phyloP scores from a whole-genome alignment of 768 basidiomycete genomes.

The Boletus rufocinnamomeus region DNA sequence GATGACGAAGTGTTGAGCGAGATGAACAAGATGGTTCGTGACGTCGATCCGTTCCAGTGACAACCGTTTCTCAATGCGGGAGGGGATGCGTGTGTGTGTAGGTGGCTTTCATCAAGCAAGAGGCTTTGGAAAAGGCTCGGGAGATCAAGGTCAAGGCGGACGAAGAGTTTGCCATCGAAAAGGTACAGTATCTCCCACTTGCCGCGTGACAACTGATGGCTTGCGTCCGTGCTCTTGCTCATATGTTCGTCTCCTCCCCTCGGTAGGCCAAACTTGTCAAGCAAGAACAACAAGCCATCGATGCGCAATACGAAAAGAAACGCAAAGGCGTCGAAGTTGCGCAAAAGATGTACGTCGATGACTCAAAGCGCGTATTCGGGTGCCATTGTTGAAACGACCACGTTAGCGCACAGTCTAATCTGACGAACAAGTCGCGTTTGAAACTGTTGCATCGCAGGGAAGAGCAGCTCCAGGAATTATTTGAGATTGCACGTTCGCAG shows the following conservation, averaged over 20 bases:
- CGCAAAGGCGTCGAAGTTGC: slow-evolving; percentile 90
- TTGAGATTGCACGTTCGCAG: slow-evolving; percentile 65
- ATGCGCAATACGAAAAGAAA: slow-evolving; percentile 94
- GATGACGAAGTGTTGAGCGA: slow-evolving; percentile 95
- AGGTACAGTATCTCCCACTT: slow-evolving; percentile 50
- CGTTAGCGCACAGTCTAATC: slow-evolving; percentile 87
- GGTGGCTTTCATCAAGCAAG: slow-evolving; percentile 99
- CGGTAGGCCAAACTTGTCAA: slow-evolving; percentile 92
- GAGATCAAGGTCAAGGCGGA: slow-evolving; percentile 98
- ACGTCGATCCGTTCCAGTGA: neutral
- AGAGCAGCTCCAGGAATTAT: slow-evolving; percentile 89
- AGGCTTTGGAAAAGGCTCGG: slow-evolving; percentile 94
- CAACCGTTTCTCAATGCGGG: slow-evolving; percentile 1
- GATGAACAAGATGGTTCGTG: slow-evolving; percentile 97
- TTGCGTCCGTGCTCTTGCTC: neutral
- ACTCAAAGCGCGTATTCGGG: neutral
- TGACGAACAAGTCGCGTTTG: slow-evolving; percentile 95
- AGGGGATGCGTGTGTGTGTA: slow-evolving; percentile 31
- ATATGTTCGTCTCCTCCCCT: neutral
- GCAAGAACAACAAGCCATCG: slow-evolving; percentile 93
- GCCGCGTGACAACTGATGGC: neutral
- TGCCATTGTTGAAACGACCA: slow-evolving; percentile 5
- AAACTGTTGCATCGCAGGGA: slow-evolving; percentile 88
- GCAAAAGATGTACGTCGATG: slow-evolving; percentile 85
- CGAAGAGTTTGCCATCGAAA: slow-evolving; percentile 99